phyloP scores from a whole-genome alignment of 306 rosid genomes.

The Luffa acutangula region DNA sequence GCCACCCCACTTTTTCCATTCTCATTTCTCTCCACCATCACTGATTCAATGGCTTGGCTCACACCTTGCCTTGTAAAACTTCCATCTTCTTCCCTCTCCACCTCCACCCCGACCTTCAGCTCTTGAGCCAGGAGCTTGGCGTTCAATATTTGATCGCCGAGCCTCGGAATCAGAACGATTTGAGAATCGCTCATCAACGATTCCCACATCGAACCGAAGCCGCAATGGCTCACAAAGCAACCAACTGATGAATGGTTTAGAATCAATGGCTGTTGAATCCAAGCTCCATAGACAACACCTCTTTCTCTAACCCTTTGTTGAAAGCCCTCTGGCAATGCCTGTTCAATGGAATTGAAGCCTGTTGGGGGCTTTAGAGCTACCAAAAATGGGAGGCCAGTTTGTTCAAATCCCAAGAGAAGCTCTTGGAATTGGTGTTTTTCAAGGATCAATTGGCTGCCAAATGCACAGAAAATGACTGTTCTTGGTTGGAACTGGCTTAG shows the following conservation, averaged over 20 bases:
- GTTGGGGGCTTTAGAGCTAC: constrained; percentile 34
- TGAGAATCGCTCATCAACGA: constrained; percentile 37
- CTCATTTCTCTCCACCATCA: constrained; percentile 38
- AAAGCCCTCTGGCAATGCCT: constrained; percentile 45
- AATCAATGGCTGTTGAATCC: constrained; percentile 57
- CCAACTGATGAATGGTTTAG: constrained; percentile 34
- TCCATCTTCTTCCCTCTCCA: constrained; percentile 23
- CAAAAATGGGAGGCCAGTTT: constrained; percentile 33
- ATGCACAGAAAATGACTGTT: constrained; percentile 41
- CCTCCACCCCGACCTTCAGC: constrained; percentile 40
- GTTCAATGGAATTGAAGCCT: constrained; percentile 31
- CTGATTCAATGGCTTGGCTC: constrained; percentile 26
- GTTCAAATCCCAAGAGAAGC: constrained; percentile 42
- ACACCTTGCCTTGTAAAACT: constrained; percentile 43
- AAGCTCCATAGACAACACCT: constrained; percentile 36
- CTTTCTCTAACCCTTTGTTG: constrained; percentile 36
- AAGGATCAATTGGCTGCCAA: constrained; percentile 39
- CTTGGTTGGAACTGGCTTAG: constrained; percentile 17
- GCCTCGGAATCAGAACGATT: constrained; percentile 34
- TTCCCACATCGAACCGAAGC: constrained; percentile 74
- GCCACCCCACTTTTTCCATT: constrained; percentile 25
- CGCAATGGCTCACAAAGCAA: constrained; percentile 66
- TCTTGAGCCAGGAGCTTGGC: constrained; percentile 36
- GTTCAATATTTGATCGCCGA: constrained; percentile 53
- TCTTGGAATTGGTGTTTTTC: constrained; percentile 43